Evolutionary conservation across 1,139 yeast species (phyloP).

Genomic region (Groenewaldozyma sp.): DNA sequence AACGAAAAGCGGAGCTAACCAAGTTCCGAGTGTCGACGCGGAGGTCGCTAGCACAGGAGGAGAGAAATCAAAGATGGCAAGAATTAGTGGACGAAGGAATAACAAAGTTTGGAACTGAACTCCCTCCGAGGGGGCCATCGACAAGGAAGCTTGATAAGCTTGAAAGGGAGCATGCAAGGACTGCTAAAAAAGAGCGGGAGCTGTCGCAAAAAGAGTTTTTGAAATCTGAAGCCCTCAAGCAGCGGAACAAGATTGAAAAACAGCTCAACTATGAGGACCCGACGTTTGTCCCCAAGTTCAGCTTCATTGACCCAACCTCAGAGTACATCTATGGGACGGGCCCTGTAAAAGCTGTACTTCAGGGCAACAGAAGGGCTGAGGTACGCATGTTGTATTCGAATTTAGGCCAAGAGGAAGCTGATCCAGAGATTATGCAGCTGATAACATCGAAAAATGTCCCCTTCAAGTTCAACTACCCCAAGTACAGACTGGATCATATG

Average conservation of each 20-base stretch:
- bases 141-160: neutral
- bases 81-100: conserved; percentile 1
- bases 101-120: neutral
- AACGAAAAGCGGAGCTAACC: neutral
- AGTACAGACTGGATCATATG: conserved; percentile 50
- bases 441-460: conserved; percentile 42
- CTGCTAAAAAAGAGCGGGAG: neutral
- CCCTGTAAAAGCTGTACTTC: conserved; percentile 62
- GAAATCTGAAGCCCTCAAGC: neutral
- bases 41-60: neutral
- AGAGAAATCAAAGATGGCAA: neutral
- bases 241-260: neutral
- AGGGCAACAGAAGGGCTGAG: conserved; percentile 44
- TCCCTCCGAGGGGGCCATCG: neutral
- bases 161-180: neutral
- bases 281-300: neutral
- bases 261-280: neutral
- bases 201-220: conserved; percentile 1
- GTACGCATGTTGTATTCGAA: conserved; percentile 43
- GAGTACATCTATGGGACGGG: conserved; percentile 75
- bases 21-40: neutral
- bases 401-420: conserved; percentile 23
- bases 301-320: conserved; percentile 34
- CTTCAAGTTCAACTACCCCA: conserved; percentile 37
- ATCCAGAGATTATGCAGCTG: conserved; percentile 33